These are phyloP conservation scores for Raddia guianensis DNA, from an alignment of 176 grass and related monocot genomes.

Conservation along the genomic window DNA sequence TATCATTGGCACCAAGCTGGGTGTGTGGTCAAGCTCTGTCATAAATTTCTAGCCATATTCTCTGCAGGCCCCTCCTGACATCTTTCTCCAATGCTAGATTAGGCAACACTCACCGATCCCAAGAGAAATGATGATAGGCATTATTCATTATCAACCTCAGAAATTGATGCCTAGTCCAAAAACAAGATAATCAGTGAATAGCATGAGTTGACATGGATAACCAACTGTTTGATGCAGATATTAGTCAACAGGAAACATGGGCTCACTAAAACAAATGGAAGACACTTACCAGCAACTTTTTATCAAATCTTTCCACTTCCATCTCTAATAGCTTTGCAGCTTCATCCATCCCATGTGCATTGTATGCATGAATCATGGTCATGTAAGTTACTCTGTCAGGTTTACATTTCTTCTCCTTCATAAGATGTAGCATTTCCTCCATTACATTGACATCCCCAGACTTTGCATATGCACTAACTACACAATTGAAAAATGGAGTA, in stretches of 20 bases:
- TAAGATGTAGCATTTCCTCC: conserved; percentile 80
- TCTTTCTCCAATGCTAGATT: background rate
- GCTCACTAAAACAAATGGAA: conserved; percentile 6
- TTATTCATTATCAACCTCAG: conserved; percentile 24
- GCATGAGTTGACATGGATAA: background rate
- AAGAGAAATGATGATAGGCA: background rate
- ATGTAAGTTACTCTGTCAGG: conserved; percentile 72
- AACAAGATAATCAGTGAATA: conserved; percentile 13
- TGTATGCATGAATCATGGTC: conserved; percentile 74
- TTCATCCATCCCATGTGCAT: conserved; percentile 62
- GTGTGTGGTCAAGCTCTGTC: background rate
- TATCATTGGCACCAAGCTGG: conserved; percentile 18
- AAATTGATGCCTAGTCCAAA: conserved; percentile 28
- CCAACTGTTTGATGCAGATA: background rate
- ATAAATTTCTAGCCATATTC: background rate
- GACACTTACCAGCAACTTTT: conserved; percentile 44
- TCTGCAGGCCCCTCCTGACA: background rate
- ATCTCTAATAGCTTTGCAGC: conserved; percentile 55
- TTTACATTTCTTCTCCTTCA: conserved; percentile 85
- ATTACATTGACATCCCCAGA: conserved; percentile 76
- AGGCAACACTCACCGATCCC: background rate
- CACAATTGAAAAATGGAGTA: conserved; percentile 87
- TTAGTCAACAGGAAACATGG: background rate
- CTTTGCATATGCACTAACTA: conserved; percentile 71
- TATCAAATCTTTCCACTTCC: conserved; percentile 41